Evolutionary conservation across 352 stramenopile genomes (phyloP).

Genomic region (Plasmopara halstedii): DNA sequence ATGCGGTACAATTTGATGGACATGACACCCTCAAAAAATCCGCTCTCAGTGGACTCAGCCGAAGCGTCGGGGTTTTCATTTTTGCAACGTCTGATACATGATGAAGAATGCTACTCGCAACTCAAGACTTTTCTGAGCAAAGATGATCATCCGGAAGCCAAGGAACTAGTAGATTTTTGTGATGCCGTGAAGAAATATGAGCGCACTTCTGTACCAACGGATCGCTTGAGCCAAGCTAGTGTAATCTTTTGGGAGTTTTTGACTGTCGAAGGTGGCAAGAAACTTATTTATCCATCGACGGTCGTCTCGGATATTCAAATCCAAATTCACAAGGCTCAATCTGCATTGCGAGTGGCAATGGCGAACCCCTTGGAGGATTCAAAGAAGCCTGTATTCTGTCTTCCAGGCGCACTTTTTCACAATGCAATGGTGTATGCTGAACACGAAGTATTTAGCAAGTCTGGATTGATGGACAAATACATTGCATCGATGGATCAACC

Average conservation of each 20-base stretch:
- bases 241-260: conserved; percentile 84
- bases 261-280: conserved; percentile 45
- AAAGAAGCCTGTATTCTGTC: conserved; percentile 14
- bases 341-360: conserved; percentile 18
- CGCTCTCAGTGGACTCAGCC: conserved; percentile 53
- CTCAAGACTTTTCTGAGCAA: conserved; percentile 70
- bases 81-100: conserved; percentile 79
- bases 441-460: conserved; percentile 56
- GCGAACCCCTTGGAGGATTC: conserved; percentile 2
- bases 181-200: conserved; percentile 82
- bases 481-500: conserved; percentile 57
- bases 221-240: conserved; percentile 65
- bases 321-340: conserved; percentile 59
- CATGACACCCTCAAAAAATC: conserved; percentile 27
- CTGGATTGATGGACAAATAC: conserved; percentile 71
- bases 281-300: conserved; percentile 50
- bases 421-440: conserved; percentile 62
- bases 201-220: conserved; percentile 49
- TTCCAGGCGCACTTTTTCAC: conserved; percentile 62
- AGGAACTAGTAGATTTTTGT: conserved; percentile 73
- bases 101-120: conserved; percentile 83
- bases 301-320: conserved; percentile 48
- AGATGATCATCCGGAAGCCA: conserved; percentile 41
- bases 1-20: conserved; percentile 67
- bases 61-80: conserved; percentile 75